These are phyloP conservation scores for Thinopyrum obtusiflorum DNA, from an alignment of 202 grass and related monocot species.

Conservation along the genomic window DNA sequence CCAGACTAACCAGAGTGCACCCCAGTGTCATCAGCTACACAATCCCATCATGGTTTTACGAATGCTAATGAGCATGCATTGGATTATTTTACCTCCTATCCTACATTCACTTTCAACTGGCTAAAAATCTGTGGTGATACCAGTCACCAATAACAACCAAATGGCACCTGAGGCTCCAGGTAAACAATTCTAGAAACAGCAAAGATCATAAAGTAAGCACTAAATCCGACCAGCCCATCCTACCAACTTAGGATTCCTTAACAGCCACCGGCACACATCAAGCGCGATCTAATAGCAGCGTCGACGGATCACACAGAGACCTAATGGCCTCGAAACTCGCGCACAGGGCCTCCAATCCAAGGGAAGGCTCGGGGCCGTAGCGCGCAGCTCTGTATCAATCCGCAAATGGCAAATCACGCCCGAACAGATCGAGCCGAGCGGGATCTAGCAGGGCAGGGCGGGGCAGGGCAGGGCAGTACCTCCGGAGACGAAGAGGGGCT, in stretches of 20 bases:
- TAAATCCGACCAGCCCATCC: conserved; percentile 36
- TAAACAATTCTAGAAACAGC: conserved; percentile 4
- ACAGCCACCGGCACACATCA: background rate
- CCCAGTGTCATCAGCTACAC: background rate
- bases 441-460: conserved; percentile 17
- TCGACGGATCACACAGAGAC: conserved; percentile 12
- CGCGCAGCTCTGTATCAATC: background rate
- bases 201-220: background rate
- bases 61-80: background rate
- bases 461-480: conserved; percentile 27
- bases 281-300: background rate
- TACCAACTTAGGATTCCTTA: conserved; percentile 12
- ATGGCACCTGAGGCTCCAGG: background rate
- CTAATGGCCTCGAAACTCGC: background rate
- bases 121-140: background rate
- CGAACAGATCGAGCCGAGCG: background rate
- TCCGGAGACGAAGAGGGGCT: conserved; percentile 98
- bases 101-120: background rate
- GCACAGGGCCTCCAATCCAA: background rate
- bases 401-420: background rate
- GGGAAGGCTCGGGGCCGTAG: background rate
- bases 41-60: background rate
- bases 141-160: background rate
- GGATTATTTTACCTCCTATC: background rate
- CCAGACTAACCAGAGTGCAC: background rate